These are phyloP conservation scores for Sclerotinia borealis DNA, from an alignment of 2,329 filamentous ascomycete species.

Conservation along the genomic window DNA sequence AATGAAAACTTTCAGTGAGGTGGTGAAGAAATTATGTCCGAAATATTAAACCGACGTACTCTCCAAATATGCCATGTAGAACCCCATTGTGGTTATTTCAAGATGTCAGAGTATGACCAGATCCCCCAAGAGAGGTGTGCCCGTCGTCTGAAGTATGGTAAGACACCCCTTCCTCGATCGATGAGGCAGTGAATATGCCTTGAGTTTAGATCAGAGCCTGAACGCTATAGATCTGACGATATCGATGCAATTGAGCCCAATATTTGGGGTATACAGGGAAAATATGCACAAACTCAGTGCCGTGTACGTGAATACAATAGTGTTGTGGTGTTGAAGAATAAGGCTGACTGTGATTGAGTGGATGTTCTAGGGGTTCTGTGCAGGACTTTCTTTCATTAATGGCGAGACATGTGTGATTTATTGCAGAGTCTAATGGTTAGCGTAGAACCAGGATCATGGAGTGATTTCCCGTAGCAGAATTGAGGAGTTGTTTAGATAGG, in stretches of 20 bases:
- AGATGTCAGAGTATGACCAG: conserved; percentile 17
- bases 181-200: conserved; percentile 22
- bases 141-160: conserved; percentile 26
- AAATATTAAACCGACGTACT: conserved; percentile 30
- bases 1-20: conserved; percentile 24
- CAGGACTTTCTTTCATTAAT: conserved; percentile 42
- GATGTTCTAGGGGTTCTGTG: conserved; percentile 31
- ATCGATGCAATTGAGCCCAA: conserved; percentile 52
- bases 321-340: conserved; percentile 32
- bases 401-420: conserved; percentile 60
- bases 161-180: conserved; percentile 20
- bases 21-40: conserved; percentile 17
- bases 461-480: conserved; percentile 27
- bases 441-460: conserved; percentile 31
- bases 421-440: conserved; percentile 40
- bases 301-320: conserved; percentile 29
- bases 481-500: conserved; percentile 34
- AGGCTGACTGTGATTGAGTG: conserved; percentile 31
- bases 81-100: conserved; percentile 47
- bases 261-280: conserved; percentile 37
- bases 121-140: conserved; percentile 20
- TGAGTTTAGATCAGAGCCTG: conserved; percentile 22
- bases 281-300: conserved; percentile 32
- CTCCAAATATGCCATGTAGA: conserved; percentile 49
- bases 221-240: conserved; percentile 17